Conservation (phyloP, 1,139 yeast species). For the Sugiyamaella japonica region DNA sequence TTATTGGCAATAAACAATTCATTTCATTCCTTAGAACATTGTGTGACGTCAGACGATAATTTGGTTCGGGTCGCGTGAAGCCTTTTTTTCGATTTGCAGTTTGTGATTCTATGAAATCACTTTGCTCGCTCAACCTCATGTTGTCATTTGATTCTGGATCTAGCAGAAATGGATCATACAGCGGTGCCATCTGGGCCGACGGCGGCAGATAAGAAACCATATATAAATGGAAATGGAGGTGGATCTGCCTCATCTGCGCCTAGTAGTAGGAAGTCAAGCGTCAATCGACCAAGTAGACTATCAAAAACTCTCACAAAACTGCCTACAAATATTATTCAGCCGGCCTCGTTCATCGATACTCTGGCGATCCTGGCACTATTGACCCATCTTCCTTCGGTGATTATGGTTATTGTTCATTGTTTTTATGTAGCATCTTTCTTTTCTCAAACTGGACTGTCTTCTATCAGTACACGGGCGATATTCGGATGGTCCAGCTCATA, state of each 20-base stretch:
- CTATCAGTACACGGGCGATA: conserved; percentile 21
- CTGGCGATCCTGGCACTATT: conserved; percentile 37
- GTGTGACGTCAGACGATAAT: too few species aligned
- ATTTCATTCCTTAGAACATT: too few species aligned
- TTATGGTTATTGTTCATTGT: conserved; percentile 34
- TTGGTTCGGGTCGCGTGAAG: not conserved
- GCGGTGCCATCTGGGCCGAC: conserved; percentile 8
- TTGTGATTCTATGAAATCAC: not conserved
- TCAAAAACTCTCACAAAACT: conserved; percentile 20
- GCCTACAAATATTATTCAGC: conserved; percentile 31
- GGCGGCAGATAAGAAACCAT: conserved; percentile 9
- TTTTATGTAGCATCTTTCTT: conserved; percentile 33
- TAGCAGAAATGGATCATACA: conserved; percentile 14
- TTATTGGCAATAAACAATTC: too few species aligned
- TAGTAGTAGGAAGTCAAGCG: conserved; percentile 5
- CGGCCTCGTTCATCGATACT: conserved; percentile 38
- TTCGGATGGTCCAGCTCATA: conserved; percentile 26
- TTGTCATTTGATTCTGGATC: not conserved
- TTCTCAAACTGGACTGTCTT: conserved; percentile 20
- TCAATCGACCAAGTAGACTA: conserved; percentile 2
- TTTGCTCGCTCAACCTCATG: conserved; percentile 7
- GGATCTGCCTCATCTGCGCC: not conserved
- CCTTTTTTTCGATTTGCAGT: not conserved
- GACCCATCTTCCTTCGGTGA: conserved; percentile 34
- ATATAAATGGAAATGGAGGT: conserved; percentile 5